Evolutionary conservation across 2,329 filamentous ascomycete genomes (phyloP).

Genomic region (Diplodia sapinea): DNA sequence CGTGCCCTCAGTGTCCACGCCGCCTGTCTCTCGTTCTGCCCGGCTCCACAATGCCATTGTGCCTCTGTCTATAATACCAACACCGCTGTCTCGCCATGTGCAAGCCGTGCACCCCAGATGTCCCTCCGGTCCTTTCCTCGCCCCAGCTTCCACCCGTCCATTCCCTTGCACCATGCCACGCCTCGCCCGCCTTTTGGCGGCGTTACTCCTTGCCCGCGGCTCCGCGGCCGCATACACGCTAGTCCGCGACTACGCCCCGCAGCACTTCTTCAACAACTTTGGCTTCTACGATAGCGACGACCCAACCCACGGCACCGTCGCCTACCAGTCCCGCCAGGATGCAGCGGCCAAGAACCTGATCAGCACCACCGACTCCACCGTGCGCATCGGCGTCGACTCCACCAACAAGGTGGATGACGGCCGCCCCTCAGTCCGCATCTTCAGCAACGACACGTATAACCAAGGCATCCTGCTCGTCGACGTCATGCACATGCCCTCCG

Average conservation of each 20-base stretch:
- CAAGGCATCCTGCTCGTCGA: constrained; percentile 43
- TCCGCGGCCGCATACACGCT: constrained; percentile 41
- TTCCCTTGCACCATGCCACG: constrained; percentile 13
- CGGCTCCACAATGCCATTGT: constrained; percentile 22
- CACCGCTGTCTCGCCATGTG: constrained; percentile 11
- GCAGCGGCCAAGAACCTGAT: constrained; percentile 6
- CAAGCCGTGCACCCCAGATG: neutral
- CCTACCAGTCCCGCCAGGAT: constrained; percentile 43
- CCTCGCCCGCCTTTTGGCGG: constrained; percentile 1
- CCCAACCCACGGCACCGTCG: constrained; percentile 52
- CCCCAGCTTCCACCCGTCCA: neutral
- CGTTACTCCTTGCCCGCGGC: constrained; percentile 7
- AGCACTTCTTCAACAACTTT: constrained; percentile 54
- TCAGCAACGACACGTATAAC: constrained; percentile 42
- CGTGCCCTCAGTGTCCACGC: neutral
- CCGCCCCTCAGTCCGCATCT: constrained; percentile 41
- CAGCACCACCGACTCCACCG: constrained; percentile 39
- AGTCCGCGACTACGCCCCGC: constrained; percentile 48
- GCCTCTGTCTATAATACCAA: constrained; percentile 4
- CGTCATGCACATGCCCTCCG: constrained; percentile 43
- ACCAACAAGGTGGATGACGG: constrained; percentile 35
- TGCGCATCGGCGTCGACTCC: constrained; percentile 52
- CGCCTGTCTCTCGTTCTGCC: constrained; percentile 1
- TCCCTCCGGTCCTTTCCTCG: constrained; percentile 16
- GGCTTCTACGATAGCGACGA: constrained; percentile 50